Percentiles rank a stretch among this genome's conserved stretches.
Evolutionary conservation across 2,329 filamentous ascomycete genomes (phyloP).

Genomic region (Aspergillus sp.): DNA sequence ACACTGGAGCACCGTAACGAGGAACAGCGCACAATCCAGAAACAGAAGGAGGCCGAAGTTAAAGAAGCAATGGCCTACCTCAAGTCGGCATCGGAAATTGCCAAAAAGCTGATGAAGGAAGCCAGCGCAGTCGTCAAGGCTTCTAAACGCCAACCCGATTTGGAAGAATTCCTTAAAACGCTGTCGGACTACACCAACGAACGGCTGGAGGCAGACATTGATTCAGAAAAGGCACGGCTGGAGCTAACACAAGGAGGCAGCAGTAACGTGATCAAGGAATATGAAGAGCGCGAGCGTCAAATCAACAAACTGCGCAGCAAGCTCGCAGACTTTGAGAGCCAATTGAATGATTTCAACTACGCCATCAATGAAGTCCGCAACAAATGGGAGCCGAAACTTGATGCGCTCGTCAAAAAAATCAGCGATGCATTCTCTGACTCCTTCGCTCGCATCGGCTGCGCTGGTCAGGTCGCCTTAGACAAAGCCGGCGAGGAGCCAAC

Average conservation of each 20-base stretch:
- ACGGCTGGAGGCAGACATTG: conserved; percentile 65
- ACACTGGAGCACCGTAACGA: conserved; percentile 61
- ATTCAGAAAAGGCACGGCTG: conserved; percentile 65
- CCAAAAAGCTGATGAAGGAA: conserved; percentile 13
- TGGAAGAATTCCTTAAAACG: conserved; percentile 34
- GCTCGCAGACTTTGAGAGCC: conserved; percentile 48
- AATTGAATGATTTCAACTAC: conserved; percentile 49
- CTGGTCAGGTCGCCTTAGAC: conserved; percentile 78
- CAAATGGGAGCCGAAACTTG: conserved; percentile 77
- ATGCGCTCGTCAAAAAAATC: conserved; percentile 70
- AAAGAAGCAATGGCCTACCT: conserved; percentile 30
- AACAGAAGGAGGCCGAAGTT: conserved; percentile 36
- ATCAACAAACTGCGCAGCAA: conserved; percentile 61
- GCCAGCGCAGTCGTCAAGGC: conserved; percentile 11
- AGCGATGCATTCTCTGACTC: conserved; percentile 88
- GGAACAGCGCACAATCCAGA: conserved; percentile 47
- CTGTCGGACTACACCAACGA: conserved; percentile 51
- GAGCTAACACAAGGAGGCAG: conserved; percentile 75
- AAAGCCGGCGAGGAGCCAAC: conserved; percentile 51
- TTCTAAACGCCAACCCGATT: conserved; percentile 15
- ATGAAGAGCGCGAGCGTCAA: conserved; percentile 61
- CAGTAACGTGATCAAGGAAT: conserved; percentile 68
- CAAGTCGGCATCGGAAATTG: conserved; percentile 19
- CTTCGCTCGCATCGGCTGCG: conserved; percentile 89
- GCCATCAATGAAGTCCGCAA: conserved; percentile 61